Base-by-base conservation (phyloP, 768 basidiomycete genomes). In the Tylopilus rubrobrunneus region DNA sequence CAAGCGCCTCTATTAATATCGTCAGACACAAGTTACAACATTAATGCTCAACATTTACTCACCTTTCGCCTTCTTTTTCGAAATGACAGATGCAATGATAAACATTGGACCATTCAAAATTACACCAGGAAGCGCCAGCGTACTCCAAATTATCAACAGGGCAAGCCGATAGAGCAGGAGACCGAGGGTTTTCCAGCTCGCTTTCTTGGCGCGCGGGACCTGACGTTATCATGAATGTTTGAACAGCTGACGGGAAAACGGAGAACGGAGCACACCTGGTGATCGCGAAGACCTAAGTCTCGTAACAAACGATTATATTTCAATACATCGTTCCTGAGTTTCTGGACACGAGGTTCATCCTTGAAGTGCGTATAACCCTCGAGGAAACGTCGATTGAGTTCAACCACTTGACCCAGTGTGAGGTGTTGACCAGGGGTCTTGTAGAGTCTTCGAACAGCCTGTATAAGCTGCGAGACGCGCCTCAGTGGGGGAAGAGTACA, bases 91-190 rank as follows among this genome's bases (percentile, higher is more conserved):
- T 10, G 94, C 94, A 21, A 90, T 70, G 40, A 97, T 83, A 72
- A 98, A 96, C 68, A 98, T 92, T 0, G 96, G 96, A 0, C 87
- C 86, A 70, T 97, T 95, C 44, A 97, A 72, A 54, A 98, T 80
- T 17, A 91, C 87, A 7, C 96, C 96, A 14, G 96, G 96, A 14
- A 98, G 74, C 11, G 93, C 89, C 56, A 98, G 76, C 45, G 85
- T 70, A 2, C 89, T 76, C 96, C 96, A 98, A 34, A 86, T 77
- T 12, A 81, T 64, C 45, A 98, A 76, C 25, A 98, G 79, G 8
- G 81, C 78, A 43, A 89, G 72, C 31, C 96, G 86, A 72, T 98
- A 98, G 5, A 83, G 73, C 17, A 98, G 76, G 47, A 98, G 76
- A 39, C 92, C 83, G 8, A 94, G 71, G 1, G 88, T 89, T 71